Evolutionary conservation across 768 basidiomycete species (phyloP), one percentile per base, ranked within the genome.

Genomic region (Russula sp.): DNA sequence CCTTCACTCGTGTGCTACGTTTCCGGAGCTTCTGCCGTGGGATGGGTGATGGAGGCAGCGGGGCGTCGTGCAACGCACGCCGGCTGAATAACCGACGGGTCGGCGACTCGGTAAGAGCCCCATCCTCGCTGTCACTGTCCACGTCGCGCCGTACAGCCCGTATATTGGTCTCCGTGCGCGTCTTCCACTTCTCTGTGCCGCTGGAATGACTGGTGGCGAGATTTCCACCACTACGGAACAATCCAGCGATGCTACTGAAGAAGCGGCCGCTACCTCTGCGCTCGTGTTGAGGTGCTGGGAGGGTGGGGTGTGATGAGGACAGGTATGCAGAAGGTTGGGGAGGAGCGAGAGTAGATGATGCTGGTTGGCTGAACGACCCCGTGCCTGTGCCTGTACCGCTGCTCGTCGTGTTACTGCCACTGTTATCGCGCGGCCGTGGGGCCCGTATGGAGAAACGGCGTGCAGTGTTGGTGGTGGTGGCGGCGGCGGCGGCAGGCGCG

Each of bases 121-220:
- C 75, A 10, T 70, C 68, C 57, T 73, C 74, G 34, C 63, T 57
- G 20, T 70, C 71, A 47, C 69, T 73, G 51, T 72, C 71, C 22
- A 65, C 70, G 1, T 67, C 67, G 42, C 63, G 63, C 32, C 68
- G 68, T 16, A 55, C 64, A 2, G 57, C 52, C 37, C 69, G 55
- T 11, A 77, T 57, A 66, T 77, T 75, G 54, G 63, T 67, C 66
- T 75, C 75, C 6, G 76, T 78, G 13, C 77, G 71, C 50, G 75
- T 77, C 27, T 71, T 70, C 77, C 77, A 78, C 32, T 70, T 62
- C 1, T 60, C 66, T 11, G 53, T 3, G 22, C 57, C 35, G 6
- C 31, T 20, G 27, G 31, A 49, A 37, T 61, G 53, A 1, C 40
- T 14, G 13, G 50, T 31, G 31, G 53, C 27, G n/a, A 20, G 18